Base-by-base conservation (phyloP, 257 asterid genomes). In the Petrea volubilis region DNA sequence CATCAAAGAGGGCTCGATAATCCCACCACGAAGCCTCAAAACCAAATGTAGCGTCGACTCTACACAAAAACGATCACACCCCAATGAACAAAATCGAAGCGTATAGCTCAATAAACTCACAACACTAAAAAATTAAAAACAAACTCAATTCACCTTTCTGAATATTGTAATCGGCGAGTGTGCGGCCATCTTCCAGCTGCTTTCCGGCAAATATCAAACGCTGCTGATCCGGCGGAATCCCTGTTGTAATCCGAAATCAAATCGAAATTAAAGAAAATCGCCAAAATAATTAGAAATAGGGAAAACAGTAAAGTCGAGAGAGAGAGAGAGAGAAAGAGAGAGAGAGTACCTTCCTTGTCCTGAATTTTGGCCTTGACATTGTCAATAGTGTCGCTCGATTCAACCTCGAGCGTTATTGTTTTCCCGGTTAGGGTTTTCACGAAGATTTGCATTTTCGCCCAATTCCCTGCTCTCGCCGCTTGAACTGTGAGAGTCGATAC, bases 151-250 rank as follows among this genome's bases (percentile, higher is more conserved):
- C 36, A 74, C 84, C 84, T 80, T 81, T 81, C 78, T 81, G 80
- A 41, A 77, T 74, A 41, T 81, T 78, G 80, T 77, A 75, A 63
- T 81, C 85, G 3, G 85, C 82, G 21, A 74, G 80, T 1, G 86
- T 81, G 15, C 86, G 68, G 50, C 86, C 83, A 67, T 81, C 86
- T 71, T 81, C 86, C 13, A 81, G 78, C 83, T 78, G 80, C 74
- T 81, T 81, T 15, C 80, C 80, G 23, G 83, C 82, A 49, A 81
- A 74, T n/a, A 81, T 71, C 75, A 88, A 60, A n/a, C 90, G 83
- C 87, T 88, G 92, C 86, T 88, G 96, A 76, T 86, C 96, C 78
- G 90, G 89, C 9, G 93, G 93, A 79, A 87, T 87, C 29, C 90
- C 92, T 86, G 10, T 12, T 21, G 8, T 38, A 38, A 1, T 2